These are phyloP conservation scores for Ogataea chonburiensis DNA, from an alignment of 805 yeast genomes.

Conservation along the genomic window DNA sequence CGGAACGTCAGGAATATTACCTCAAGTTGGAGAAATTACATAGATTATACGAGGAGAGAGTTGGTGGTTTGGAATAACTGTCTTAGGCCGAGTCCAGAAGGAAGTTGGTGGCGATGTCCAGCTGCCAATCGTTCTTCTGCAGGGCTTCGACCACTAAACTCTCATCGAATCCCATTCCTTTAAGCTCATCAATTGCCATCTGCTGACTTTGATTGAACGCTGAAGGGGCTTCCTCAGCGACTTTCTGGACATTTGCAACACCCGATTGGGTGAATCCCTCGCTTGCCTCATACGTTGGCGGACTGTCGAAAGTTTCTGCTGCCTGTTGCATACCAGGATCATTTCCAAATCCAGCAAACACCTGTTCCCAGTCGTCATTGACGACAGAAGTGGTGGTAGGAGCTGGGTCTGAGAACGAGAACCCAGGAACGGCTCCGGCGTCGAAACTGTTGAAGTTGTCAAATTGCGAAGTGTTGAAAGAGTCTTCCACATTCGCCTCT, in stretches of 20 bases:
- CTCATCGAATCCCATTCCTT: constrained; percentile 85
- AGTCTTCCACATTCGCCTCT: constrained; percentile 31
- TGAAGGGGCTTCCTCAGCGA: constrained; percentile 9
- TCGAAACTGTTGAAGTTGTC: constrained; percentile 36
- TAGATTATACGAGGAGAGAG: constrained; percentile 46
- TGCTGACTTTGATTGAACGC: constrained; percentile 30
- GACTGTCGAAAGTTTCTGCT: constrained; percentile 19
- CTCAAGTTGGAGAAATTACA: constrained; percentile 45
- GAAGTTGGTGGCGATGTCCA: constrained; percentile 85
- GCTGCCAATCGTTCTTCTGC: constrained; percentile 64
- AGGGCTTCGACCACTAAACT: constrained; percentile 68
- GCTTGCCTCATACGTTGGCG: constrained; percentile 21
- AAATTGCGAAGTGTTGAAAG: constrained; percentile 34
- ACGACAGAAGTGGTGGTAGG: constrained; percentile 39
- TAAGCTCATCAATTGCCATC: constrained; percentile 70
- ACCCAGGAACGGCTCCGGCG: constrained; percentile 24
- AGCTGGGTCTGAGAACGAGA: constrained; percentile 23
- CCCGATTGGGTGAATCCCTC: constrained; percentile 6
- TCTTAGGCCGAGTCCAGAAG: constrained; percentile 66
- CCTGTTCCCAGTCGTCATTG: constrained; percentile 88
- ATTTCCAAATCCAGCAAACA: constrained; percentile 86
- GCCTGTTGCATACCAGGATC: constrained; percentile 29
- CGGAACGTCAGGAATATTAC: constrained; percentile 43
- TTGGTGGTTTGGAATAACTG: constrained; percentile 30
- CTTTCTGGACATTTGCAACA: not conserved